Conservation (phyloP, 1,284 basidiomycete genomes). For the Laetiporus sulphureus region DNA sequence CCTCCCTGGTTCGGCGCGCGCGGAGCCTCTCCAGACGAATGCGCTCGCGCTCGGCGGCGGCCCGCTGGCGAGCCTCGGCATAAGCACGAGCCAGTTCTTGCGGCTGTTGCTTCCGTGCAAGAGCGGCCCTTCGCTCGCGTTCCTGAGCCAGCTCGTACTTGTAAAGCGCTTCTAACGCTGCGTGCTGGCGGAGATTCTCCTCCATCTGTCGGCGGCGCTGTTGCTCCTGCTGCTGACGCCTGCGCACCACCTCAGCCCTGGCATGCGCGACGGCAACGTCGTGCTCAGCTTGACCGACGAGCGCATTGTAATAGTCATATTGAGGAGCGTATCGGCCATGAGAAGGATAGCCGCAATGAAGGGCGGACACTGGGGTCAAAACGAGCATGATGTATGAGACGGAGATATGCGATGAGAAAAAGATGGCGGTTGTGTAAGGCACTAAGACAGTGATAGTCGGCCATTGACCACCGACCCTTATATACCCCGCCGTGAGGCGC, state of each 20-base stretch:
- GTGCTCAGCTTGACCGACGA: conserved; percentile 12
- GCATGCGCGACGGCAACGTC: conserved; percentile 15
- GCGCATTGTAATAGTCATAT: conserved; percentile 12
- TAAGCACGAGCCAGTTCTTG: conserved; percentile 10
- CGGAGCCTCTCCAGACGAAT: too few relatives aligned
- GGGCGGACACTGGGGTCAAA: conserved; percentile 12
- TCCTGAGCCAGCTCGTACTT: too few relatives aligned
- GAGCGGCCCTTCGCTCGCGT: conserved; percentile 6
- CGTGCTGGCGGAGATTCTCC: conserved; percentile 11
- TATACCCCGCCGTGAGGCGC: neutral
- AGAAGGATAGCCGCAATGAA: conserved; percentile 7
- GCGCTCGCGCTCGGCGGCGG: neutral
- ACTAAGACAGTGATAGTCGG: neutral
- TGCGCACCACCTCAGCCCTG: conserved; percentile 12
- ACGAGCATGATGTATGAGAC: conserved; percentile 14
- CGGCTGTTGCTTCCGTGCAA: conserved; percentile 14
- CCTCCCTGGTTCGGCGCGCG: conserved; percentile 3
- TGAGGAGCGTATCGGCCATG: conserved; percentile 2
- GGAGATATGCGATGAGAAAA: conserved; percentile 1
- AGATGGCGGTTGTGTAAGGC: neutral
- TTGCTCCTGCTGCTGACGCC: conserved; percentile 8
- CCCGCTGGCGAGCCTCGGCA: conserved; percentile 7
- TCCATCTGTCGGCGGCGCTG: conserved; percentile 6
- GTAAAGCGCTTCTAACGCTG: conserved; percentile 4
- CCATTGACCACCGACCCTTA: neutral